Base-by-base conservation (phyloP, 2,329 filamentous ascomycete genomes). In the Aspergillus tamarii region DNA sequence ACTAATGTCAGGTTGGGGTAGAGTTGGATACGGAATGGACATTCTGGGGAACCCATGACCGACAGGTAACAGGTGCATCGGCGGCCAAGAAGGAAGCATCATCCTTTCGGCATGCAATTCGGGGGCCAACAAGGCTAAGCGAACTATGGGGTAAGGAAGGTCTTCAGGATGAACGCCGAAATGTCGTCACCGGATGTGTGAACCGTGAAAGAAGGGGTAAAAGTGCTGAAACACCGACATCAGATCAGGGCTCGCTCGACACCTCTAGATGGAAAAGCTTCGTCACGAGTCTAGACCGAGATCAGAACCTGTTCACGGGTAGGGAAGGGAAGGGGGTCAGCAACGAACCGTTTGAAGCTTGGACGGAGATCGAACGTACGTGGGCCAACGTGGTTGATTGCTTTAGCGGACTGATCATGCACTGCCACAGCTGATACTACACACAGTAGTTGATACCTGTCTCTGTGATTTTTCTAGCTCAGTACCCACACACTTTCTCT, bases 341-440 rank as follows among this genome's bases (percentile, higher is more conserved):
- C 34, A 32, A 59, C 46, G 54, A 57, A 57, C 64, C 62, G 66
- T 66, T 65, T 61, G 12, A 34, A 65, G 48, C 61, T 66, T 67
- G 66, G 60, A 53, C 65, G 60, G 45, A 57, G 45, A 61, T 56
- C 60, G 53, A 64, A 64, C 64, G 53, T 58, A 66, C 61, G 34
- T 67, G 64, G 64, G 62, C 61, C 62, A 14, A 70, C 65, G 66
- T 68, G 63, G 69, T 61, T 60, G 64, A 70, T 71, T 64, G 30
- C 59, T 62, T 59, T 26, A 39, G 41, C 46, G 52, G 36, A 52
- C n/a, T 43, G 57, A 61, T 64, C 59, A 62, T 59, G 61, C 64
- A 69, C 68, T 62, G 65, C 61, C 68, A 59, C 62, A 62, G 34
- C 60, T n/a, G 52, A 36, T 50, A 55, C 23, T 26, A 26, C 26